Base-by-base conservation (phyloP, 371 early-diverging fungal genomes). In the Mortierella sp. region DNA sequence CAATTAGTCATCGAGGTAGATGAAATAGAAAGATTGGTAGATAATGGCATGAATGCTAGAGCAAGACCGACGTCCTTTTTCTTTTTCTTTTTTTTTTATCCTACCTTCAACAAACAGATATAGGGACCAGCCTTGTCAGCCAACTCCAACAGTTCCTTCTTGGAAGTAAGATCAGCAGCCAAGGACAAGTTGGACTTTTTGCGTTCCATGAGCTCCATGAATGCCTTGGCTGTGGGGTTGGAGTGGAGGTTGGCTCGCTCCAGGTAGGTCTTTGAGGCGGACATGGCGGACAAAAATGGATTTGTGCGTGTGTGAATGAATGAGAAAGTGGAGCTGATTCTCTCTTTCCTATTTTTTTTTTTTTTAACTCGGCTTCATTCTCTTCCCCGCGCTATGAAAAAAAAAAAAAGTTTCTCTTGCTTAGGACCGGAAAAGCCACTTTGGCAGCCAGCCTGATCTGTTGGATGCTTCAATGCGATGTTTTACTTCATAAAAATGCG, bases 121-220 rank as follows among this genome's bases (percentile, higher is more conserved):
- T 91, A 93, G 4, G 98, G 98, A 6, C 99, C 99, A 28, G 94
- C 89, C 45, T 84, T 82, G 81, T 96, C 96, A 21, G 97, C 95
- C 65, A 98, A 83, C 7, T 86, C 87, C 57, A 98, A 84, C 56
- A 98, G 85, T 76, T 96, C 96, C 21, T 87, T 86, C 84, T 95
- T 95, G 23, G 90, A 89, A 57, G 93, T 92, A 46, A 98, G 91
- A 81, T 98, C 99, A 57, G 93, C 96, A 25, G 97, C 92, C 50
- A 97, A 84, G 18, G 93, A 95, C 47, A 98, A 85, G 81, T 98
- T 98, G 19, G 94, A 90, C 86, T 95, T 80, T 75, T 98, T 98
- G 62, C 89, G 86, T 74, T 94, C 96, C 92, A 98, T 97, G 37
- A 93, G 83, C 60, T 89, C 85, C 63, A 98, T 83, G 52, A 98